A percentile compares a stretch with the other conserved stretches of the same genome.
These are phyloP conservation scores for Aspergillus quadrilineatus DNA, from an alignment of 2,329 filamentous ascomycete species.

Conservation along the genomic window DNA sequence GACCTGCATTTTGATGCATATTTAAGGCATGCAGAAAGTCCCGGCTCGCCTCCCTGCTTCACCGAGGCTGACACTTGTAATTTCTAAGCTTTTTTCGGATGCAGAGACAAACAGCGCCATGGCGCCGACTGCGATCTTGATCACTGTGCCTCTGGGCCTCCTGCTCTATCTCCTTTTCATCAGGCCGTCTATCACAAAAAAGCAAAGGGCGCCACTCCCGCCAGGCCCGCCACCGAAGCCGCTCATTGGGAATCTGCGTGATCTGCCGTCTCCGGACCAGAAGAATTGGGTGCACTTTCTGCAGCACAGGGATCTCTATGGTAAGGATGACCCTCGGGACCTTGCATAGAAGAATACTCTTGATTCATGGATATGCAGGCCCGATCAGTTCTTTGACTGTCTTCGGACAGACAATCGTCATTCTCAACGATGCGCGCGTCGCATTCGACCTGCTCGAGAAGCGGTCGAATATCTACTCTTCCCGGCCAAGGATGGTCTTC, in stretches of 20 bases:
- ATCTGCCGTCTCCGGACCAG: constrained; percentile 43
- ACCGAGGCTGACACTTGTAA: no score
- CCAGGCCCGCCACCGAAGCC: constrained; percentile 51
- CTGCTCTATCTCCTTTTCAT: background rate
- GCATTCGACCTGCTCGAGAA: constrained; percentile 36
- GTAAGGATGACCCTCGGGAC: constrained; percentile 8
- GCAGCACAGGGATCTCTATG: constrained; percentile 42
- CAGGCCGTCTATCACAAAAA: background rate
- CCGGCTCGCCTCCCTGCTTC: no score
- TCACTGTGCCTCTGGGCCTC: background rate
- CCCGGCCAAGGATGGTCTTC: constrained; percentile 27
- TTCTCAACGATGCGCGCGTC: constrained; percentile 32
- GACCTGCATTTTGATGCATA: background rate
- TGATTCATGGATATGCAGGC: constrained; percentile 14
- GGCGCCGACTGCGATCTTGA: background rate
- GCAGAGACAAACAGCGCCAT: background rate
- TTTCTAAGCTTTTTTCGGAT: no score
- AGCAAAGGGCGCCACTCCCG: constrained; percentile 33
- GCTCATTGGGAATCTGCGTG: constrained; percentile 50
- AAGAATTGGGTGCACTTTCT: constrained; percentile 44
- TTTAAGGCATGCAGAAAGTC: background rate
- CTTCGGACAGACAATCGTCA: constrained; percentile 32
- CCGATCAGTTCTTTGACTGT: constrained; percentile 38
- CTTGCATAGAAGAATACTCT: background rate
- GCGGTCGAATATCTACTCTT: constrained; percentile 28